Percentiles rank a stretch among this genome's conserved stretches.
These are phyloP conservation scores for Novymonas esmeraldas DNA, from an alignment of 208 protist species.

Conservation along the genomic window DNA sequence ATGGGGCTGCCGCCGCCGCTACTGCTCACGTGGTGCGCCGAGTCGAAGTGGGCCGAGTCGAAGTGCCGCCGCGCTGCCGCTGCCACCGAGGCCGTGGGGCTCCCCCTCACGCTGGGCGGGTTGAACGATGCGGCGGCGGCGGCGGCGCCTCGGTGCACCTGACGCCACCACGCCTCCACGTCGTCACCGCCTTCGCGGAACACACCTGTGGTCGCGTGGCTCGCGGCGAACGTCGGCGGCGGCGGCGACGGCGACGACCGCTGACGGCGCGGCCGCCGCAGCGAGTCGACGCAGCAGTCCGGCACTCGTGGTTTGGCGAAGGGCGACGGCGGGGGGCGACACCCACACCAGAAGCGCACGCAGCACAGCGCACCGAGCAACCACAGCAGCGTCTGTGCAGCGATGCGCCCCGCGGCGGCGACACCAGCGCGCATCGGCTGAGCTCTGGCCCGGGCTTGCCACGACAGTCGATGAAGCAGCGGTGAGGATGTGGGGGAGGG, in stretches of 20 bases:
- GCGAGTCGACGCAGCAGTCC: no score
- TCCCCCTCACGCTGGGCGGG: neutral
- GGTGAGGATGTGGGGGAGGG: neutral
- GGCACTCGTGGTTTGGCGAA: neutral
- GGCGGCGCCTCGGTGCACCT: neutral
- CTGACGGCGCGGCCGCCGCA: neutral
- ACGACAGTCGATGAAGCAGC: neutral
- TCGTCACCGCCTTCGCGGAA: neutral
- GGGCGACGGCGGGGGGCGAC: neutral
- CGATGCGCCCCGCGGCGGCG: neutral
- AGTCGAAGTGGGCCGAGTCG: no score
- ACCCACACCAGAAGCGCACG: conserved; percentile 19
- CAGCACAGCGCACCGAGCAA: conserved; percentile 14
- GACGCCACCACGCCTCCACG: neutral
- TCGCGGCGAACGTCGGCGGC: no score
- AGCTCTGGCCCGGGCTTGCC: neutral
- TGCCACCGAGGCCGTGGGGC: neutral
- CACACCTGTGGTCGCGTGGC: no score
- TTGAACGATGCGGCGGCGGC: neutral
- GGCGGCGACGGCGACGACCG: no score
- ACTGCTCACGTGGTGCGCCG: no score
- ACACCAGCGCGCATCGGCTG: neutral
- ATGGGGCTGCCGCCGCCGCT: neutral
- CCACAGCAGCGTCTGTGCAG: conserved; percentile 12
- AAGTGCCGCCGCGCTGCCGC: no score